Conservation (phyloP, 805 yeast species). For the Kuraishia capsulata region DNA sequence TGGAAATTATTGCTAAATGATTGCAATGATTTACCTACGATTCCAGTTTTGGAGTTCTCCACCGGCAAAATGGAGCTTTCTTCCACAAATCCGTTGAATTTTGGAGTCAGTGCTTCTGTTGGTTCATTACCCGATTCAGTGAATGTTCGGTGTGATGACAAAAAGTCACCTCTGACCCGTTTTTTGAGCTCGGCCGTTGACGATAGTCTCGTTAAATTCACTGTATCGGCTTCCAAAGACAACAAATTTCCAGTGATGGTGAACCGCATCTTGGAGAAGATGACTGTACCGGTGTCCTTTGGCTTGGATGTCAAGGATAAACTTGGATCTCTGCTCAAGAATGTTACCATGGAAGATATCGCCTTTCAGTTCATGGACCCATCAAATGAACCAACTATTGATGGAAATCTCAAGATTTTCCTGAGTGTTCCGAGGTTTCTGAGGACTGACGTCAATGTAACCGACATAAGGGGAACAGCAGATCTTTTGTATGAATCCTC, state of each 20-base stretch:
- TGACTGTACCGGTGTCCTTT: constrained; percentile 9
- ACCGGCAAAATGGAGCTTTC: constrained; percentile 9
- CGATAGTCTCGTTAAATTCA: constrained; percentile 5
- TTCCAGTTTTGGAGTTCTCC: constrained; percentile 17
- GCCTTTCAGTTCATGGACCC: constrained; percentile 25
- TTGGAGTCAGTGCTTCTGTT: constrained; percentile 8
- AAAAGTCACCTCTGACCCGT: constrained; percentile 9
- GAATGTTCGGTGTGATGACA: constrained; percentile 5
- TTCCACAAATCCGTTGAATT: constrained; percentile 3
- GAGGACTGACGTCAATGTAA: constrained; percentile 15
- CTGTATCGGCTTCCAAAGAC: constrained; percentile 7
- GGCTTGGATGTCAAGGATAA: constrained; percentile 8
- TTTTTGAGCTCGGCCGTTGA: constrained; percentile 7
- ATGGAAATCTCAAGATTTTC: constrained; percentile 26
- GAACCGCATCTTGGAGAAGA: constrained; percentile 7
- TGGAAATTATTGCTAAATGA: constrained; percentile 29
- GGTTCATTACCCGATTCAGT: constrained; percentile 5
- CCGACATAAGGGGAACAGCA: constrained; percentile 30
- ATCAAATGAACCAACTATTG: constrained; percentile 22
- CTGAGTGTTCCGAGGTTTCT: constrained; percentile 22
- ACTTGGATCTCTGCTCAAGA: constrained; percentile 17
- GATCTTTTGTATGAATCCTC: constrained; percentile 26
- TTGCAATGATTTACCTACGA: constrained; percentile 21
- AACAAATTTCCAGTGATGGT: constrained; percentile 5
- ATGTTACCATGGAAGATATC: constrained; percentile 27